These are phyloP conservation scores for Penstemon eatonii DNA, from an alignment of 257 asterid species.

Conservation along the genomic window DNA sequence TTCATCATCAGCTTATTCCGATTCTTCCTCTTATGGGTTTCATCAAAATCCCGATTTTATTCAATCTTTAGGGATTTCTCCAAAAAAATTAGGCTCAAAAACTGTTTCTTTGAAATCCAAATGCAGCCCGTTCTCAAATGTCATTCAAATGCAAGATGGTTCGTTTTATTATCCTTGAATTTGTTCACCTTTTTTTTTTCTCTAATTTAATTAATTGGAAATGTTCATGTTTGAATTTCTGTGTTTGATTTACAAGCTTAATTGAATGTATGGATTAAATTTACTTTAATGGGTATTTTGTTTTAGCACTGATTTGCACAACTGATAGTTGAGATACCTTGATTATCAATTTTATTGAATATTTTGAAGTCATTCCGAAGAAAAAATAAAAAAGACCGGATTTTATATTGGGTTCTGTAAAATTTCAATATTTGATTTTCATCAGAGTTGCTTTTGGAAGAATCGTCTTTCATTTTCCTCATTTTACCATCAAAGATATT, in stretches of 20 bases:
- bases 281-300: not conserved
- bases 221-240: not conserved
- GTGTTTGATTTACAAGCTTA: slow-evolving; percentile 16
- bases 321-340: slow-evolving; percentile 16
- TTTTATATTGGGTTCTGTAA: not conserved
- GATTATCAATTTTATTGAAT: not conserved
- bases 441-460: not conserved
- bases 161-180: slow-evolving; percentile 18
- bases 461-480: not conserved
- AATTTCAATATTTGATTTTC: slow-evolving; percentile 3
- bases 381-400: not conserved
- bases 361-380: not conserved
- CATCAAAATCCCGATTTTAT: slow-evolving; percentile 31
- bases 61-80: slow-evolving; percentile 34
- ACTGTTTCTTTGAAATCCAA: slow-evolving; percentile 52
- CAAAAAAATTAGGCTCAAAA: slow-evolving; percentile 34
- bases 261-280: slow-evolving; percentile 11
- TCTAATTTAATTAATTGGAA: not conserved
- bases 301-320: slow-evolving; percentile 12
- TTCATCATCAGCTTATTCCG: slow-evolving; percentile 49
- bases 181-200: not conserved
- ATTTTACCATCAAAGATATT: not conserved
- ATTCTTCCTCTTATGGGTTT: slow-evolving; percentile 43
- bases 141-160: slow-evolving; percentile 78
- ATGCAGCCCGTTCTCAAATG: slow-evolving; percentile 40